Evolutionary conservation across 495 filamentous ascomycete genomes (phyloP).

Genomic region (Neurospora cerealis): DNA sequence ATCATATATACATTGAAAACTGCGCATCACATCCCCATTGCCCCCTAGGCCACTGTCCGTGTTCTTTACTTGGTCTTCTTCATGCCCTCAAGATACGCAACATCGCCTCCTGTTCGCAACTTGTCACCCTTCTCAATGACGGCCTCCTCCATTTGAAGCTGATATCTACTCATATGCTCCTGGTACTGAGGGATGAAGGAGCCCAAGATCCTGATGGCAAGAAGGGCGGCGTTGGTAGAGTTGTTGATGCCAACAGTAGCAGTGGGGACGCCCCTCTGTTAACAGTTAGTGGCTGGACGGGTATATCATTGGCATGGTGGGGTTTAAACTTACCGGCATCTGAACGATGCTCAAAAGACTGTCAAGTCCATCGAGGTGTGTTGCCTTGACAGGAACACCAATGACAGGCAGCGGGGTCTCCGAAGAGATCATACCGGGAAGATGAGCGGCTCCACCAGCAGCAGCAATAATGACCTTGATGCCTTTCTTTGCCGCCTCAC

Average conservation of each 20-base stretch:
- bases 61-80: slow-evolving; percentile 4
- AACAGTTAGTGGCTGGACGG: background rate
- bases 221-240: slow-evolving; percentile 79
- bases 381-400: slow-evolving; percentile 84
- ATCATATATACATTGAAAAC: background rate
- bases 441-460: slow-evolving; percentile 83
- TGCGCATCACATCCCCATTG: background rate
- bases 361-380: slow-evolving; percentile 78
- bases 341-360: slow-evolving; percentile 84
- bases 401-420: slow-evolving; percentile 86
- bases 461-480: slow-evolving; percentile 91
- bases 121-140: slow-evolving; percentile 55
- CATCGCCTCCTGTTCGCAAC: slow-evolving; percentile 57
- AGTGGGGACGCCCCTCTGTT: slow-evolving; percentile 60
- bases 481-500: slow-evolving; percentile 53
- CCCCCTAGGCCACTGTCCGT: background rate
- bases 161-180: slow-evolving; percentile 57
- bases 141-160: slow-evolving; percentile 50
- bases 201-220: slow-evolving; percentile 80
- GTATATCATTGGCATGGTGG: slow-evolving; percentile 2
- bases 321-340: slow-evolving; percentile 53
- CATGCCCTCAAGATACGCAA: slow-evolving; percentile 47
- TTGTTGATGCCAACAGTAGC: slow-evolving; percentile 92
- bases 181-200: slow-evolving; percentile 48
- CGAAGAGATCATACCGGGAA: slow-evolving; percentile 86